These are phyloP conservation scores for Suhomyces vadensis DNA, from an alignment of 805 yeast genomes.

Conservation along the genomic window DNA sequence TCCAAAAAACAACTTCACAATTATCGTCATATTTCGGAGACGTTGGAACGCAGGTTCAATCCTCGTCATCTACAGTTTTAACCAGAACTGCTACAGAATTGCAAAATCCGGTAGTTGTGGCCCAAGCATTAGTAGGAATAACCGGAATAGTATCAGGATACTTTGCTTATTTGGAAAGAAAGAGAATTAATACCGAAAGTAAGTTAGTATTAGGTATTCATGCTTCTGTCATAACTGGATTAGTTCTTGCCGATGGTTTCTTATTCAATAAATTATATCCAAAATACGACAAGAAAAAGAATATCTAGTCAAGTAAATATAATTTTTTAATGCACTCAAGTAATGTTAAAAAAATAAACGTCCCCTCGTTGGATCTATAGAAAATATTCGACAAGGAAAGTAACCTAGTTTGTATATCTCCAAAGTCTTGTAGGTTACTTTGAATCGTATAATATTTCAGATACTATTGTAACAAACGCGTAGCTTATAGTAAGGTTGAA, in stretches of 20 bases:
- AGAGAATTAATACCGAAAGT: slow-evolving; percentile 47
- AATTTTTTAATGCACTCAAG: neutral
- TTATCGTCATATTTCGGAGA: slow-evolving; percentile 13
- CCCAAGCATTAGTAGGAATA: slow-evolving; percentile 51
- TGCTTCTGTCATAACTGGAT: slow-evolving; percentile 54
- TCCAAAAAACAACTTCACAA: slow-evolving; percentile 17
- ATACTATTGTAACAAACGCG: no score
- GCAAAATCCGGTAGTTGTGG: slow-evolving; percentile 61
- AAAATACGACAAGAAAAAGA: slow-evolving; percentile 46
- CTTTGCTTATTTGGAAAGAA: slow-evolving; percentile 52
- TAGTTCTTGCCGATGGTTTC: slow-evolving; percentile 54
- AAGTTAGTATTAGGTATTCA: slow-evolving; percentile 48
- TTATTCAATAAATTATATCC: slow-evolving; percentile 56
- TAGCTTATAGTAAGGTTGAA: no score
- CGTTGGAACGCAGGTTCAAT: slow-evolving; percentile 14
- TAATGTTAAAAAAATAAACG: neutral
- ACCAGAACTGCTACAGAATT: slow-evolving; percentile 40
- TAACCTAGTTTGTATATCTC: no score
- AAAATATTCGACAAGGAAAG: neutral
- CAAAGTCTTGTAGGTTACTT: no score
- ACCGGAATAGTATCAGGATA: slow-evolving; percentile 51
- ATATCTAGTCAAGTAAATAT: neutral
- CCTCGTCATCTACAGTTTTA: slow-evolving; percentile 15
- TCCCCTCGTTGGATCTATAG: neutral
- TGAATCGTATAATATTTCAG: no score